phyloP scores from a whole-genome alignment of 768 basidiomycete genomes.

The Paxillus ammoniavirescens region DNA sequence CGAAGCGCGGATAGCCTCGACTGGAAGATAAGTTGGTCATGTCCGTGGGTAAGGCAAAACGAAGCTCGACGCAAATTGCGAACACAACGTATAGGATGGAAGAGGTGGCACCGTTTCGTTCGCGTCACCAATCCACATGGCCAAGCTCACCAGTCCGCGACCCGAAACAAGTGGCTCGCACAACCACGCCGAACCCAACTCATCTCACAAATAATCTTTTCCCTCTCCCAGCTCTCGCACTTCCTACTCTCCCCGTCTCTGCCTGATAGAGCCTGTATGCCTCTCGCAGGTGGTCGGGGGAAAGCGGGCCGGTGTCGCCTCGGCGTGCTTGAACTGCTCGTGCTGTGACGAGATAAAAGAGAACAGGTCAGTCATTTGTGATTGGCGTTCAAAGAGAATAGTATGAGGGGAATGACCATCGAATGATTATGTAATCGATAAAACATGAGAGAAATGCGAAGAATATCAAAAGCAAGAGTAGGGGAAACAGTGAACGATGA shows the following conservation, averaged over 20 bases:
- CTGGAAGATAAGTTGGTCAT: no score
- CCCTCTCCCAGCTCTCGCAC: slow-evolving; percentile 65
- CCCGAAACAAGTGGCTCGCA: no score
- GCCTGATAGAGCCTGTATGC: slow-evolving; percentile 82
- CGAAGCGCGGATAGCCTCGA: no score
- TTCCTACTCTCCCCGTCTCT: slow-evolving; percentile 79
- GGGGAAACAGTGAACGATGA: not conserved
- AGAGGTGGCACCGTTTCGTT: no score
- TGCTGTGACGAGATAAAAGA: slow-evolving; percentile 40
- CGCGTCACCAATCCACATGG: no score
- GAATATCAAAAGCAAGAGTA: not conserved
- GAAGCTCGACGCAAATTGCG: no score
- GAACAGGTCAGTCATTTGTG: not conserved
- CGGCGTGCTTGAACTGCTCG: slow-evolving; percentile 72
- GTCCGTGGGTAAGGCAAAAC: no score
- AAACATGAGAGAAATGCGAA: no score
- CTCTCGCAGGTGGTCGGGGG: slow-evolving; percentile 87
- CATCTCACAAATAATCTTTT: slow-evolving; percentile 75
- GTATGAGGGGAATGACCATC: not conserved
- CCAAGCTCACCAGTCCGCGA: no score
- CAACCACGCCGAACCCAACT: not conserved
- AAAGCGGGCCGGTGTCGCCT: slow-evolving; percentile 74
- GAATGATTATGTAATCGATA: no score
- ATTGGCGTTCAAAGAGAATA: not conserved
- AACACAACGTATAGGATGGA: no score